These are phyloP conservation scores for Sungouiozyma ichnusensis DNA, from an alignment of 805 yeast species.

Conservation along the genomic window DNA sequence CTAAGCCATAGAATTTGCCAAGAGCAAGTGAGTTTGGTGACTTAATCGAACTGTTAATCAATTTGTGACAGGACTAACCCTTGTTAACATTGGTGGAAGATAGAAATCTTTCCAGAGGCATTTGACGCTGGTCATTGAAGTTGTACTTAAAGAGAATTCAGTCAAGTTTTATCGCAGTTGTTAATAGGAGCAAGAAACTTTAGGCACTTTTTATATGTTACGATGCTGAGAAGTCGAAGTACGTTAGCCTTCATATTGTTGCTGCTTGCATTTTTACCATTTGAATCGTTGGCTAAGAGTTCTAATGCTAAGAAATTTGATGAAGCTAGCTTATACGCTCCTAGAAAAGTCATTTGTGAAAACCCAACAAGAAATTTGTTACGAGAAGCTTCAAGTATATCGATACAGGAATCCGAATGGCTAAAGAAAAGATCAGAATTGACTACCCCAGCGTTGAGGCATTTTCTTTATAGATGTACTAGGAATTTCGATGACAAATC, in stretches of 20 bases:
- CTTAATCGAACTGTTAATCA: no score
- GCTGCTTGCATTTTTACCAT: not conserved
- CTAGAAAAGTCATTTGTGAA: conserved; percentile 3
- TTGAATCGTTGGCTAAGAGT: not conserved
- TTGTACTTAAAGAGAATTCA: no score
- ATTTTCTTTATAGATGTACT: conserved; percentile 36
- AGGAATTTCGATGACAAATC: conserved; percentile 5
- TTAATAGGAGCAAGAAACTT: not conserved
- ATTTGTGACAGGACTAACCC: no score
- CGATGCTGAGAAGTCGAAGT: not conserved
- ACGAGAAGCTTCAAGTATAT: conserved; percentile 23
- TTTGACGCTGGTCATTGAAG: no score
- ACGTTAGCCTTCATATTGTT: not conserved
- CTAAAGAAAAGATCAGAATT: conserved; percentile 34
- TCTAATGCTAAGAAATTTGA: not conserved
- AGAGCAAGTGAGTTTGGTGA: no score
- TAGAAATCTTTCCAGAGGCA: no score
- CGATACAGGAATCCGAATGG: conserved; percentile 42
- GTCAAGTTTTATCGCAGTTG: no score
- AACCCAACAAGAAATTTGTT: not conserved
- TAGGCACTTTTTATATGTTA: not conserved
- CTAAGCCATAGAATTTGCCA: not conserved
- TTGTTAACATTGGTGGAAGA: no score
- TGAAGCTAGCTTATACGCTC: conserved; percentile 5
- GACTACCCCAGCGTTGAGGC: conserved; percentile 35